Base-by-base conservation (phyloP, 495 filamentous ascomycete species). In the Ascobolus immersus region DNA sequence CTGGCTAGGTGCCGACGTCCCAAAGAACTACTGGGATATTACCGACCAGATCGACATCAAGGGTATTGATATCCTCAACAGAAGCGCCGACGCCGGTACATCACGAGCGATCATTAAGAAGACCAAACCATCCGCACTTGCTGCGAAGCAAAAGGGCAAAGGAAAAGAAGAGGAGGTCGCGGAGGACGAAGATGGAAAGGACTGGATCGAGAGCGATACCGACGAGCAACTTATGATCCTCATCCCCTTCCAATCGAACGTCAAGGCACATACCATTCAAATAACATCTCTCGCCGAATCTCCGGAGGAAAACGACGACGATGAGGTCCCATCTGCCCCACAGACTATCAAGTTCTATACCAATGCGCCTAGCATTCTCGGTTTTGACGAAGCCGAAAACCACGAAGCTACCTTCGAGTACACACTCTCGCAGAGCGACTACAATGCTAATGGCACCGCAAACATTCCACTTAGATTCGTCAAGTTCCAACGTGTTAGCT, bases 191-290 rank as follows among this genome's bases (percentile, higher is more conserved):
- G 28, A 37, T 24, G 38, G 14, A 9, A 67, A 67, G 33, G 86
- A 96, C 54, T 94, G 80, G 78, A 67, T 93, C n/a, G 79, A 94
- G 61, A 92, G 78, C 48, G 89, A 93, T 48, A 91, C 82, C n/a
- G 86, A 96, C 50, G 80, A 93, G 57, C 89, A 96, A 61, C 52
- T 96, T 38, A 77, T 96, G 71, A 65, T 96, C 33, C 93, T 73
- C 51, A 58, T 90, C 30, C 86, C 86, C 6, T 92, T 96, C 53
- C 71, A 80, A 52, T 69, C 73, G 7, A 78, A 72, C 30, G 44
- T 92, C 37, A 96, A 94, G 60, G 64, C 93, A 19, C 82, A 92
- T 50, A 79, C 80, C 4, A 51, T 96, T 20, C 65, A 94, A 49
- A 62, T 94, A 38, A 94, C 89, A 4, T 93, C 81, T 11, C 45